Evolutionary conservation across 2,329 filamentous ascomycete genomes (phyloP).

Genomic region (Ophiosphaerella korrae): DNA sequence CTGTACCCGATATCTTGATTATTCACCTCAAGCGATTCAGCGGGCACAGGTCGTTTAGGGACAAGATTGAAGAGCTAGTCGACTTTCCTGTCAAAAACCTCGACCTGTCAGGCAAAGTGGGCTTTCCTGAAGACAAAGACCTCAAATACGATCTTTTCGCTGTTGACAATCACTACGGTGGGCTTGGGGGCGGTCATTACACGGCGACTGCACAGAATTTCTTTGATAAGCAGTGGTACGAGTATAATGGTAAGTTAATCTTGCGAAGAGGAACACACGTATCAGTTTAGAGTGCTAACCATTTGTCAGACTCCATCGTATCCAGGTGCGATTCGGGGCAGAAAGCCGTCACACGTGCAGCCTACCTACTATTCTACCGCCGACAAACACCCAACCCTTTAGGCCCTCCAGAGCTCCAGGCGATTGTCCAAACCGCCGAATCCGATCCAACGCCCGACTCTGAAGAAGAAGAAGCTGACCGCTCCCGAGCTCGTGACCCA

Average conservation of each 20-base stretch:
- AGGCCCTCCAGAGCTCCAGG: conserved; percentile 75
- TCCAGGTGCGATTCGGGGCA: conserved; percentile 64
- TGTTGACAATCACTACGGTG: conserved; percentile 94
- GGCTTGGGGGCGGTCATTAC: conserved; percentile 93
- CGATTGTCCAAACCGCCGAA: conserved; percentile 69
- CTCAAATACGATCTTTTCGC: conserved; percentile 92
- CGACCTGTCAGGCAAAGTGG: conserved; percentile 79
- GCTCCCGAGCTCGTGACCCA: conserved; percentile 55
- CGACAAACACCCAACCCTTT: conserved; percentile 77
- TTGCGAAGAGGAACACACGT: neutral
- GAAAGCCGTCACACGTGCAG: conserved; percentile 72
- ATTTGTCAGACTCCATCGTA: conserved; percentile 71
- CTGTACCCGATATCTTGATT: conserved; percentile 90
- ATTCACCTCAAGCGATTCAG: conserved; percentile 97
- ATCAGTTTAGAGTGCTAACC: conserved; percentile 47
- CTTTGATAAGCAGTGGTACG: conserved; percentile 86
- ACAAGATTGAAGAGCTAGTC: conserved; percentile 89
- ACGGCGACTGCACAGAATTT: conserved; percentile 95
- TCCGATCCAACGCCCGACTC: conserved; percentile 42
- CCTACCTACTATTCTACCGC: conserved; percentile 95
- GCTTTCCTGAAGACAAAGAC: conserved; percentile 78
- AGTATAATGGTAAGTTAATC: conserved; percentile 78
- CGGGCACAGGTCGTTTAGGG: conserved; percentile 77
- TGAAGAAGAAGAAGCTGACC: conserved; percentile 47
- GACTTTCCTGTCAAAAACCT: conserved; percentile 90